phyloP scores from a whole-genome alignment of 148 eudicot species.

The Arbutus unedo region DNA sequence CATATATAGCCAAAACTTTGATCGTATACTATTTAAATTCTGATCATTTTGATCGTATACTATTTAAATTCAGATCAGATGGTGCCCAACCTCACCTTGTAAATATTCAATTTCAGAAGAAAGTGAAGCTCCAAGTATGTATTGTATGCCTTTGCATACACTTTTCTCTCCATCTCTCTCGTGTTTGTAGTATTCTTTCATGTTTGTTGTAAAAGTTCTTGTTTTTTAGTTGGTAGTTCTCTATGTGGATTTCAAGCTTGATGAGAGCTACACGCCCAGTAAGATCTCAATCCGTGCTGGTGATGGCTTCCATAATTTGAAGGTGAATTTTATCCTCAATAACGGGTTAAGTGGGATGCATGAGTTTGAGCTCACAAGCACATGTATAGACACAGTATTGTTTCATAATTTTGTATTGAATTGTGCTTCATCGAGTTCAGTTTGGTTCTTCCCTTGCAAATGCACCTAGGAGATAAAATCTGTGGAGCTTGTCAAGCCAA shows the following conservation, averaged over 20 bases:
- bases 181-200: background rate
- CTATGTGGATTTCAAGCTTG: conserved; percentile 93
- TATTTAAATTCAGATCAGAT: conserved; percentile 58
- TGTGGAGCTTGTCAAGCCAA: conserved; percentile 82
- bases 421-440: conserved; percentile 11
- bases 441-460: conserved; percentile 17
- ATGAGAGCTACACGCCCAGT: conserved; percentile 96
- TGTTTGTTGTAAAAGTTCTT: background rate
- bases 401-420: background rate
- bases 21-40: conserved; percentile 19
- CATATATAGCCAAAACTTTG: background rate
- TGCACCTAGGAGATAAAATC: conserved; percentile 74
- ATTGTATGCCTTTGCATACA: background rate
- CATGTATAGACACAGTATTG: background rate
- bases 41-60: conserved; percentile 40
- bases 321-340: conserved; percentile 17
- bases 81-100: conserved; percentile 95
- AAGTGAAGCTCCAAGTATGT: conserved; percentile 77
- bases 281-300: conserved; percentile 87
- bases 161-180: background rate
- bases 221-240: conserved; percentile 61
- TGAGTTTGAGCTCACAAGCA: background rate
- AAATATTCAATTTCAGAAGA: conserved; percentile 93
- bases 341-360: background rate
- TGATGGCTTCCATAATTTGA: conserved; percentile 60